These are phyloP conservation scores for Selenicereus undatus DNA, from an alignment of 148 eudicot species.

Conservation along the genomic window DNA sequence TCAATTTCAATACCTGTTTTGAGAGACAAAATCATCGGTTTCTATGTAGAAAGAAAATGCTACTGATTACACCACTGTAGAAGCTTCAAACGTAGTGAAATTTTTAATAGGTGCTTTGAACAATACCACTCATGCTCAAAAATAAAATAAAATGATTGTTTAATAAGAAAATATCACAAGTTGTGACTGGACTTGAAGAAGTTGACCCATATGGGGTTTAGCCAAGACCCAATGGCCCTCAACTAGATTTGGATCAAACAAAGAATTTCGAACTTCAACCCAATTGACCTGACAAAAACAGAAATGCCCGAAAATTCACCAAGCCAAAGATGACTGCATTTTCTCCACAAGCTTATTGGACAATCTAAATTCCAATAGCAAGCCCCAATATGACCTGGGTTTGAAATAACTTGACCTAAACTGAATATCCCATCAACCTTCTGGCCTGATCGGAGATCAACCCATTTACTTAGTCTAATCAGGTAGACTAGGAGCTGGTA, in stretches of 20 bases:
- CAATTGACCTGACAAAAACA: neutral
- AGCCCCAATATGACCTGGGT: neutral
- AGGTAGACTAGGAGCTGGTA: too few relatives aligned
- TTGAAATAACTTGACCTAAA: neutral
- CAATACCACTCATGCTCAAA: too few relatives aligned
- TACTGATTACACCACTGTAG: neutral
- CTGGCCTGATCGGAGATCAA: too few relatives aligned
- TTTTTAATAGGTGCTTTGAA: too few relatives aligned
- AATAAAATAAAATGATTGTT: too few relatives aligned
- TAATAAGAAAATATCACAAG: too few relatives aligned
- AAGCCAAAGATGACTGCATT: neutral
- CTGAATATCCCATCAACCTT: too few relatives aligned
- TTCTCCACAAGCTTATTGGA: neutral
- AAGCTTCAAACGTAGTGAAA: neutral
- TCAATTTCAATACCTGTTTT: slow-evolving; percentile 73
- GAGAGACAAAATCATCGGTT: neutral
- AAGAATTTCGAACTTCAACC: neutral
- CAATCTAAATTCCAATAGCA: neutral
- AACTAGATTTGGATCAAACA: too few relatives aligned
- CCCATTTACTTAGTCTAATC: too few relatives aligned
- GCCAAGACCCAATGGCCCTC: too few relatives aligned
- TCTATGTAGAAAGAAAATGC: neutral
- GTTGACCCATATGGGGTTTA: too few relatives aligned
- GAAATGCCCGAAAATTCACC: neutral
- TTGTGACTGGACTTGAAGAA: too few relatives aligned